Evolutionary conservation across 1,139 yeast genomes (phyloP), one percentile per base, ranked within the genome.

Genomic region (Taiozyma sp.): DNA sequence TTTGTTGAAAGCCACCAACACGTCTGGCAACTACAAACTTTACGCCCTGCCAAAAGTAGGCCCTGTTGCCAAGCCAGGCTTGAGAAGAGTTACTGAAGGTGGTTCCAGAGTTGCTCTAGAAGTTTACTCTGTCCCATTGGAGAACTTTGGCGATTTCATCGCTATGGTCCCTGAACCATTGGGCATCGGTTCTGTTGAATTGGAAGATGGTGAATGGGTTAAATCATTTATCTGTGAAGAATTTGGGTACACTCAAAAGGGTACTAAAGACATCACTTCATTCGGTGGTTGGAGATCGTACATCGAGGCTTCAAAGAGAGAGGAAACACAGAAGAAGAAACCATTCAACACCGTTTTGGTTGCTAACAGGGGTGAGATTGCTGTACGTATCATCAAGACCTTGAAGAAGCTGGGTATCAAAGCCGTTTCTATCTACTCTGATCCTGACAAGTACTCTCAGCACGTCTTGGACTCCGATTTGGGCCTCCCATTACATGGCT

Each of bases 281-380:
- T 86, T 72, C 64, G 97, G 97, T 43, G 96, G 97, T 11, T 93
- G 97, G 93, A 83, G 84, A 66, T 73, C 76, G 9, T 89, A 87
- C 69, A 76, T 86, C 45, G 76, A 72, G 8, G 68, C 64, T 13
- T 50, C 65, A 6, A 62, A 65, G 43, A 50, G 58, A 24, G 47
- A 55, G 4, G 46, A 53, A 39, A 46, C 51, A 6, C 41, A 50
- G 21, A 24, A 48, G 32, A 43, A 73, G 71, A 60, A 81, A 79
- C 66, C 95, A 93, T 91, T 91, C 69, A 76, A 83, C 44, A 80
- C 88, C 13, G 97, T 93, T 14, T 76, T 93, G 54, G 95, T 93
- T 50, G 98, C 99, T 39, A 93, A 93, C 73, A 81, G 99, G 71
- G 99, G 99, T 66, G 99, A 93, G 71, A 93, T 93, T 63, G 97